These are phyloP conservation scores for Scleroderma bovista DNA, from an alignment of 768 basidiomycete genomes.

Conservation along the genomic window DNA sequence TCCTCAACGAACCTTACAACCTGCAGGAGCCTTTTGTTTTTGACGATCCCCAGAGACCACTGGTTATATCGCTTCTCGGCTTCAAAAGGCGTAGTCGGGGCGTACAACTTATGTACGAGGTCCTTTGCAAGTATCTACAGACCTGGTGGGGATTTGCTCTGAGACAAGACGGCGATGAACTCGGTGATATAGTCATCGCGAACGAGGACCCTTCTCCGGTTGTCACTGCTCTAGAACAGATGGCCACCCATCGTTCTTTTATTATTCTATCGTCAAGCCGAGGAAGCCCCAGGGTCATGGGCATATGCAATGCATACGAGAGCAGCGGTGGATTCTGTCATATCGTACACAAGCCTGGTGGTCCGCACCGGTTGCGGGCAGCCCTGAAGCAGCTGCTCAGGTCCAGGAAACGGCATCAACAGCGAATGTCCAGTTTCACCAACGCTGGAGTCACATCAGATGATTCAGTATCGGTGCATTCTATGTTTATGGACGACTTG, in stretches of 20 bases:
- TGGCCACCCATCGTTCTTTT: constrained; percentile 59
- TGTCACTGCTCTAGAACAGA: constrained; percentile 47
- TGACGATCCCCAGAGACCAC: constrained; percentile 36
- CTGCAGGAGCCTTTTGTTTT: constrained; percentile 44
- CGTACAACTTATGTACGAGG: constrained; percentile 56
- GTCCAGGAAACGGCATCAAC: constrained; percentile 26
- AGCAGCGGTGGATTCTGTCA: constrained; percentile 82
- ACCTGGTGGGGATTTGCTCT: constrained; percentile 74
- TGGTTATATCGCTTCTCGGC: constrained; percentile 62
- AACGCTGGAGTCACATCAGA: constrained; percentile 17
- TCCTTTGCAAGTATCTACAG: constrained; percentile 60
- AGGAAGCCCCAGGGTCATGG: constrained; percentile 57
- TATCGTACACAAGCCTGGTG: constrained; percentile 85
- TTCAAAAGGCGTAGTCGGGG: constrained; percentile 67
- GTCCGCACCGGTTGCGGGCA: constrained; percentile 66
- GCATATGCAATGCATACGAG: constrained; percentile 66
- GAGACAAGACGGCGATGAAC: constrained; percentile 32
- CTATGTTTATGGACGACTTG: constrained; percentile 23
- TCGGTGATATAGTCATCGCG: constrained; percentile 70
- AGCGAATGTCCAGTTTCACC: constrained; percentile 16
- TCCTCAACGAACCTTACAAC: constrained; percentile 36
- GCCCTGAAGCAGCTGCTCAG: constrained; percentile 48
- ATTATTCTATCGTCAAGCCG: constrained; percentile 71
- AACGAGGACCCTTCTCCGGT: constrained; percentile 72
- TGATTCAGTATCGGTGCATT: constrained; percentile 23